Base-by-base conservation (phyloP, 352 stramenopile species). In the Achlya hypogyna region DNA sequence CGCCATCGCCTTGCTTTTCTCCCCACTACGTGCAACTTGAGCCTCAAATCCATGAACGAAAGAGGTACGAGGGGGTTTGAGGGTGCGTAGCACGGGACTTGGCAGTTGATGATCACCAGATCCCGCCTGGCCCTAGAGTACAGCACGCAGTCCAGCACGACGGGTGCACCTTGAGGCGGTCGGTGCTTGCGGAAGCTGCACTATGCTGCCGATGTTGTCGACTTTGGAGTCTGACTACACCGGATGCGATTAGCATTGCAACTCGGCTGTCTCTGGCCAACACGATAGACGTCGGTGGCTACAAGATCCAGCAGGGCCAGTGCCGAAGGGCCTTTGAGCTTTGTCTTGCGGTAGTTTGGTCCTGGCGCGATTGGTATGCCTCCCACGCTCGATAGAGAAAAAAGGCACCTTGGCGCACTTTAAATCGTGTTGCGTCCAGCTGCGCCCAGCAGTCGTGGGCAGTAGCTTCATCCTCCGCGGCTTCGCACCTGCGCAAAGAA, bases 31-130 rank as follows among this genome's bases (percentile, higher is more conserved):
- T 35, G 49, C 8, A 10, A n/a, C 1, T 56, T 45, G 38, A 20
- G 25, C 25, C 10, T 10, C 2, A 3, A 35, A 10, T 3, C 2
- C 42, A 49, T 20, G 6, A 27, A 65, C 51, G 20, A 14, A 10
- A 23, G 23, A 51, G 4, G 4, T 58, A 67, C 60, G 28, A 93
- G 64, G 10, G 84, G 84, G 69, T 93, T 93, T n/a, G 82, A 86
- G 10, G 84, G 84, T 40, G 87, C 75, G 35, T 93, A 93, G 38
- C 77, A 86, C n/a, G 84, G 84, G 25, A 93, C 84, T 75, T 93
- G 84, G 51, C 82, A 93, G 62, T 91, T 93, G 22, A 93, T 81
- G 29, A 93, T 82, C 51, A 93, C 84, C 5, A 93, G 65, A 51
- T 93, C 84, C 16, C 68, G 40, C 73, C 81, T 56, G 35, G 3